Base-by-base conservation (phyloP, 306 rosid species). In the Cucumis melo region DNA sequence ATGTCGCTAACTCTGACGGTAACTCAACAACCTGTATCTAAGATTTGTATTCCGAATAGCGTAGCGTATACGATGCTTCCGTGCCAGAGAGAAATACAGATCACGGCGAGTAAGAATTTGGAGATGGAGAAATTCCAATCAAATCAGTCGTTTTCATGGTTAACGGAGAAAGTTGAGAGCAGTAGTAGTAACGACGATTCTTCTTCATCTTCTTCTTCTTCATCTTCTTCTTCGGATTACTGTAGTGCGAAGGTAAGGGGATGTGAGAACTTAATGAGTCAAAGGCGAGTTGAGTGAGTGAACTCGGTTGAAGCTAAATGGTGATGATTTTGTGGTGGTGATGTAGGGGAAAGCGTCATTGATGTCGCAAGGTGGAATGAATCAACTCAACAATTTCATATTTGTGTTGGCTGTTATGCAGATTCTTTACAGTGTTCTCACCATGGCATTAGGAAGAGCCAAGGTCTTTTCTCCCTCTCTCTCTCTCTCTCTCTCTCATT, bases 381-480 rank as follows among this genome's bases (percentile, higher is more conserved):
- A 78, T 77, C 92, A 88, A 81, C 85, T 88, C 64, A 88, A 84
- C 81, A 75, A 78, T 64, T 88, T 88, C 82, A 76, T 88, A 23
- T 84, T 88, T 67, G 87, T 81, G 23, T 74, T 88, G 44, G 90
- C 92, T 44, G 75, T 83, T n/a, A 86, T 86, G 88, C 92, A 88
- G 80, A 86, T 88, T 34, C 78, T 84, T 67, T 86, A 86, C 27
- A 79, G 84, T 51, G 78, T 86, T 67, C 88, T 88, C 75, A 88
- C 90, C 67, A 83, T 88, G 90, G 90, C 88, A 27, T 81, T 88
- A 46, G 92, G 88, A 78, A 84, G 81, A 66, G 88, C 90, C 8
- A 86, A 88, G 90, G 92, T 85, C 76, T 39, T 20, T 15, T 61
- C 32, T 78, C 17, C 36, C n/a, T 14, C 64, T 48, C 38, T 24